phyloP scores from a whole-genome alignment of 108 stramenopile genomes.

The Stephanodiscus triporus region DNA sequence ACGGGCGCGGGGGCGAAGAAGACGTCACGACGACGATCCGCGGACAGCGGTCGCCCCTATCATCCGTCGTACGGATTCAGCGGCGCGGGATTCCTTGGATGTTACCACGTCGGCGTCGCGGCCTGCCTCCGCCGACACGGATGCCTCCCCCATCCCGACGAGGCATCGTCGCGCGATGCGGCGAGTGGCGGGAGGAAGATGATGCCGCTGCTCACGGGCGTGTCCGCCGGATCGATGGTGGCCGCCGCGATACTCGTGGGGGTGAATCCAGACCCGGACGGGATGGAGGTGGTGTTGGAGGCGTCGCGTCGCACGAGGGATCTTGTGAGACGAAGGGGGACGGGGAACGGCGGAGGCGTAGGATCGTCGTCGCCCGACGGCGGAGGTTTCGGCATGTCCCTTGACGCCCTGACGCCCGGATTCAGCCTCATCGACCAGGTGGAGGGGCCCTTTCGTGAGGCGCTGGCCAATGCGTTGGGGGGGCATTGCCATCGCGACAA shows the following conservation, averaged over 20 bases:
- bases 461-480: slow-evolving; percentile 46
- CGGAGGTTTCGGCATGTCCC: slow-evolving; percentile 11
- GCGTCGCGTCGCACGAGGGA: slow-evolving; percentile 54
- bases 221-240: slow-evolving; percentile 66
- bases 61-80: slow-evolving; percentile 46
- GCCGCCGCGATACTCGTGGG: slow-evolving; percentile 54
- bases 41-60: no score
- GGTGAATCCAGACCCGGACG: slow-evolving; percentile 57
- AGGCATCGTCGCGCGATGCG: neutral
- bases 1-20: neutral
- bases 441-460: slow-evolving; percentile 39
- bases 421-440: slow-evolving; percentile 71
- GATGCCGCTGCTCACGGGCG: slow-evolving; percentile 53
- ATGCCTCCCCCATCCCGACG: slow-evolving; percentile 27
- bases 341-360: neutral
- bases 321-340: slow-evolving; percentile 3
- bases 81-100: slow-evolving; percentile 70
- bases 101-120: slow-evolving; percentile 69
- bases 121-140: slow-evolving; percentile 56
- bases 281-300: slow-evolving; percentile 54
- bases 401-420: slow-evolving; percentile 63
- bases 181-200: neutral
- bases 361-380: neutral
- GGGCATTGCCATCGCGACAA: no score
- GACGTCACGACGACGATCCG: neutral